Evolutionary conservation across 2,329 filamentous ascomycete species (phyloP).

Genomic region (Phialemoniopsis sp.): DNA sequence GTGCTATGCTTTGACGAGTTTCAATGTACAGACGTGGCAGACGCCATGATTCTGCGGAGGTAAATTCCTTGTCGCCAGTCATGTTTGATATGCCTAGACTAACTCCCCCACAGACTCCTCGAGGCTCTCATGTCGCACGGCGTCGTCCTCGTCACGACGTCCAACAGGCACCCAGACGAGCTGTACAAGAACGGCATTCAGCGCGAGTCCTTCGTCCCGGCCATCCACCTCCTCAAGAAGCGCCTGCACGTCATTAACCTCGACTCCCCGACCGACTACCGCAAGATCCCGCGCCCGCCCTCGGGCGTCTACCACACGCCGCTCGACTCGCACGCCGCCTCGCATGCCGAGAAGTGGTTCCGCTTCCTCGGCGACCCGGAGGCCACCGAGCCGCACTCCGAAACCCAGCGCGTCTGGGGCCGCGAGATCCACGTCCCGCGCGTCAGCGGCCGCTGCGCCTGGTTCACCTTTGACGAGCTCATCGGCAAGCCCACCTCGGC

Average conservation of each 20-base stretch:
- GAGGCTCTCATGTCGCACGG: conserved; percentile 93
- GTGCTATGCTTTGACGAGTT: conserved; percentile 99
- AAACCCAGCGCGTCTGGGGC: conserved; percentile 86
- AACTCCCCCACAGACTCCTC: conserved; percentile 55
- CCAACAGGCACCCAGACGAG: conserved; percentile 93
- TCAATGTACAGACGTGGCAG: conserved; percentile 95
- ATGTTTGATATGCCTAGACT: no score
- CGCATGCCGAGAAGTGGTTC: conserved; percentile 94
- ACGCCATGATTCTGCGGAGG: conserved; percentile 94
- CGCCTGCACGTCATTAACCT: conserved; percentile 88
- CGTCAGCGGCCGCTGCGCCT: conserved; percentile 82
- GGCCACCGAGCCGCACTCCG: conserved; percentile 68
- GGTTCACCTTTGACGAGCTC: conserved; percentile 89
- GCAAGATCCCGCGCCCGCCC: conserved; percentile 89
- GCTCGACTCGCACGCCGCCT: conserved; percentile 70
- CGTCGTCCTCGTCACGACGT: conserved; percentile 94
- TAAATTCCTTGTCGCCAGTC: conserved; percentile 29
- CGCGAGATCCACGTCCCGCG: conserved; percentile 82
- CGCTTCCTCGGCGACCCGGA: conserved; percentile 84
- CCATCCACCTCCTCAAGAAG: conserved; percentile 85
- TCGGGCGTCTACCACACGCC: conserved; percentile 93
- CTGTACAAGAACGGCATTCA: conserved; percentile 98
- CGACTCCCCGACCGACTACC: conserved; percentile 93
- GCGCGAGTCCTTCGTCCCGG: conserved; percentile 89
- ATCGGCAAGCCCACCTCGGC: conserved; percentile 86